Evolutionary conservation across 1,284 basidiomycete genomes (phyloP).

Genomic region (Austropuccinia psidii): DNA sequence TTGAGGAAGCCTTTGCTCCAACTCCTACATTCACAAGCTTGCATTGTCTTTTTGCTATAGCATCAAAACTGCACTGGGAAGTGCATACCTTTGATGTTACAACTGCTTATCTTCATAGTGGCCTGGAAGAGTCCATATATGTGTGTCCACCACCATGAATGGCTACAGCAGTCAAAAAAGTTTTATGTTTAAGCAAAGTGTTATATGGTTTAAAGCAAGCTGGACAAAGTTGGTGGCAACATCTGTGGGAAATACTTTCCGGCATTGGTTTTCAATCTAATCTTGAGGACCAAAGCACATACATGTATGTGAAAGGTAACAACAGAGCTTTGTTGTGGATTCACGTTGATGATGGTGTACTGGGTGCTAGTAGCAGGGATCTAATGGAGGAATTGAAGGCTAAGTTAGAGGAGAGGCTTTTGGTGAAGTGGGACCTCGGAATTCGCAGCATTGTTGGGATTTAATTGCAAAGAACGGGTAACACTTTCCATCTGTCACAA

Average conservation of each 20-base stretch:
- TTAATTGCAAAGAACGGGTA: too few relatives aligned
- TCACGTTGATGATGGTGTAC: neutral
- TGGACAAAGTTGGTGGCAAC: neutral
- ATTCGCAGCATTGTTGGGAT: too few relatives aligned
- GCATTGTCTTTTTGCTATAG: neutral
- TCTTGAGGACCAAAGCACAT: neutral
- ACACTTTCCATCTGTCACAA: too few relatives aligned
- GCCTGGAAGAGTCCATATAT: neutral
- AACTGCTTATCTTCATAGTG: neutral
- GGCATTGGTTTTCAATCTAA: neutral
- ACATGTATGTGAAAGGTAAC: neutral
- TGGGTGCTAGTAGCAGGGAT: neutral
- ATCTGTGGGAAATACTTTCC: neutral
- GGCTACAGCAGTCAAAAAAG: neutral
- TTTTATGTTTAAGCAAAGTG: neutral
- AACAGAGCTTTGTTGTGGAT: neutral
- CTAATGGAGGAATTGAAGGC: too few relatives aligned
- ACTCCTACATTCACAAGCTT: too few relatives aligned
- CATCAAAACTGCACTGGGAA: neutral
- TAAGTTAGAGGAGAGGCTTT: too few relatives aligned
- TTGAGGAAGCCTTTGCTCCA: too few relatives aligned
- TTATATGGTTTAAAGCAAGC: neutral
- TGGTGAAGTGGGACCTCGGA: too few relatives aligned
- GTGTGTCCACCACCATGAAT: neutral
- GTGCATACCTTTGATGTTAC: neutral